phyloP scores from a whole-genome alignment of 768 basidiomycete species.

The Arthromyces matolae region DNA sequence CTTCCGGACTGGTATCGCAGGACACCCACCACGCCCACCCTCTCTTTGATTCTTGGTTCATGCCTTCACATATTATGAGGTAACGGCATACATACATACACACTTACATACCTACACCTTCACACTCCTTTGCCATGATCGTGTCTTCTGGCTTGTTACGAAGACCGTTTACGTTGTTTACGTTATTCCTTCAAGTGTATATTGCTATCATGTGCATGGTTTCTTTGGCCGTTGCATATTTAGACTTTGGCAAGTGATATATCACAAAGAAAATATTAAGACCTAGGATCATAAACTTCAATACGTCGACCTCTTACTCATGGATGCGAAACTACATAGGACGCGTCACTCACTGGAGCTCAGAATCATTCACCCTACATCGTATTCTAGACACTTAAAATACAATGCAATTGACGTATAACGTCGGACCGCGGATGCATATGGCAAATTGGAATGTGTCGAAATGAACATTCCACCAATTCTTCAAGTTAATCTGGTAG shows the following conservation, averaged over 20 bases:
- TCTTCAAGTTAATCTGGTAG: too few species aligned
- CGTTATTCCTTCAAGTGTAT: constrained; percentile 13
- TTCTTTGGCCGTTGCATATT: neutral
- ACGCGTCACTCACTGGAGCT: too few species aligned
- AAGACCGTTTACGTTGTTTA: neutral
- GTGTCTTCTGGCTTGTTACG: neutral
- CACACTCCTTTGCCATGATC: neutral
- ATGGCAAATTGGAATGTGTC: too few species aligned
- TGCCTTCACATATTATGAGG: constrained; percentile 6
- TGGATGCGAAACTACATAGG: too few species aligned
- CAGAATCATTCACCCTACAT: too few species aligned
- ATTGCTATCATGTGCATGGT: neutral
- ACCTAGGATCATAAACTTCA: too few species aligned
- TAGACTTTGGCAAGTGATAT: neutral
- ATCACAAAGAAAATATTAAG: too few species aligned
- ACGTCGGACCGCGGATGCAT: too few species aligned
- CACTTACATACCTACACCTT: neutral
- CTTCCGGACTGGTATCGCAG: neutral
- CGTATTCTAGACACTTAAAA: too few species aligned
- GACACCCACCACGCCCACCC: neutral
- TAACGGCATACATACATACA: constrained; percentile 7
- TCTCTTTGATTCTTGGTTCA: neutral
- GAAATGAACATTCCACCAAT: too few species aligned
- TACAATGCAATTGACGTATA: too few species aligned
- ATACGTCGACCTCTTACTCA: too few species aligned